Evolutionary conservation across 108 stramenopile species (phyloP).

Genomic region (Cyclotella choctawhatcheeana): DNA sequence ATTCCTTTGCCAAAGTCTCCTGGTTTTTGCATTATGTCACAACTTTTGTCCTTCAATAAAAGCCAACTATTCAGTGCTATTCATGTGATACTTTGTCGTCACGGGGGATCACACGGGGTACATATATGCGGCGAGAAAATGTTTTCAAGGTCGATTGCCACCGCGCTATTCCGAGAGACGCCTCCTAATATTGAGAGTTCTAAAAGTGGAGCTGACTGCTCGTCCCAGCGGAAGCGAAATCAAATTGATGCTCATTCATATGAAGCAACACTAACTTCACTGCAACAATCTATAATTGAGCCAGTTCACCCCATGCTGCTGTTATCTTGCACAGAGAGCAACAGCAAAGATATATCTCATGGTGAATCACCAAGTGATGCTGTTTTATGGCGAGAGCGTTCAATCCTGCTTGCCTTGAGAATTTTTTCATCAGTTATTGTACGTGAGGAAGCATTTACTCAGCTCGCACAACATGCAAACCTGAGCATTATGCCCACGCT

Average conservation of each 20-base stretch:
- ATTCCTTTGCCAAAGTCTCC: slow-evolving; percentile 58
- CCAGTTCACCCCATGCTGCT: slow-evolving; percentile 48
- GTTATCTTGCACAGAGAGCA: slow-evolving; percentile 35
- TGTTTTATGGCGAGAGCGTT: slow-evolving; percentile 63
- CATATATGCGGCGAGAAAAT: slow-evolving; percentile 41
- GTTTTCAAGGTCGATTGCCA: slow-evolving; percentile 58
- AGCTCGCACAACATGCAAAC: slow-evolving; percentile 29
- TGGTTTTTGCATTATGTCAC: slow-evolving; percentile 55
- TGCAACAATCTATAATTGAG: slow-evolving; percentile 54
- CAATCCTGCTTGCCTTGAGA: slow-evolving; percentile 56
- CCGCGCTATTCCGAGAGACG: slow-evolving; percentile 66
- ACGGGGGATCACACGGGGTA: slow-evolving; percentile 46
- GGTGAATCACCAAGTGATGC: slow-evolving; percentile 40
- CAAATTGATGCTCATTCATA: slow-evolving; percentile 39
- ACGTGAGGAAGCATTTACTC: slow-evolving; percentile 65
- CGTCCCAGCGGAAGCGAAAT: slow-evolving; percentile 21
- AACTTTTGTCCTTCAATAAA: slow-evolving; percentile 54
- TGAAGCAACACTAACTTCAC: slow-evolving; percentile 30
- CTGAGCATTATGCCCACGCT: slow-evolving; percentile 52
- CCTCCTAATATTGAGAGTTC: slow-evolving; percentile 57
- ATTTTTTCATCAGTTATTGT: slow-evolving; percentile 73
- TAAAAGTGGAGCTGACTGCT: slow-evolving; percentile 26
- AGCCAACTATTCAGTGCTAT: slow-evolving; percentile 59
- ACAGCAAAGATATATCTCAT: slow-evolving; percentile 23
- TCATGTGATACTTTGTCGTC: slow-evolving; percentile 48